Conservation (phyloP, 495 filamentous ascomycete species). For the Tuber calosporum region DNA sequence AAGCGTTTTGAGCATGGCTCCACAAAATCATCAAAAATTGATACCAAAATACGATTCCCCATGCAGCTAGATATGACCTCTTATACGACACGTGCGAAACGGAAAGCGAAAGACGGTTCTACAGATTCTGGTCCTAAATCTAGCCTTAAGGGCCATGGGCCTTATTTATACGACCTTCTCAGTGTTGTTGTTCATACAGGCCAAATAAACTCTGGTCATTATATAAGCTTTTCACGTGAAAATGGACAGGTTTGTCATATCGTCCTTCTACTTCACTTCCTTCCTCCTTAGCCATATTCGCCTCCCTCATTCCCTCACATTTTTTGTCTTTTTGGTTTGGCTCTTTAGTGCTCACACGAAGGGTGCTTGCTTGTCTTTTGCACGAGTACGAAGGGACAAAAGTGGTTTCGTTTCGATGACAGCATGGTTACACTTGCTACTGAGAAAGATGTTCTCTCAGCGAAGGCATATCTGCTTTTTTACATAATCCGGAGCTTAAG, state of each 20-base stretch:
- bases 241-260: slow-evolving; percentile 59
- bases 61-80: slow-evolving; percentile 80
- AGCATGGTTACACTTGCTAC: slow-evolving; percentile 73
- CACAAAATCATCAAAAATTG: slow-evolving; percentile 65
- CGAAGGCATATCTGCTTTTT: slow-evolving; percentile 79
- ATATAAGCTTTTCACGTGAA: slow-evolving; percentile 74
- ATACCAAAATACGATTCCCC: slow-evolving; percentile 73
- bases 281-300: neutral
- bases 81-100: slow-evolving; percentile 62
- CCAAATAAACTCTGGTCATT: slow-evolving; percentile 82
- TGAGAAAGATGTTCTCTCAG: slow-evolving; percentile 70
- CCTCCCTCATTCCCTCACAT: neutral
- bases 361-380: slow-evolving; percentile 17
- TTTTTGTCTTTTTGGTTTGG: neutral
- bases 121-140: slow-evolving; percentile 40
- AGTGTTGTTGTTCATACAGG: slow-evolving; percentile 82
- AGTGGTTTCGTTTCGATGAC: slow-evolving; percentile 93
- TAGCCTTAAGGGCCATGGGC: slow-evolving; percentile 38
- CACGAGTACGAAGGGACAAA: slow-evolving; percentile 13
- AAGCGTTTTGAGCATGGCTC: slow-evolving; percentile 74
- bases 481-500: slow-evolving; percentile 58
- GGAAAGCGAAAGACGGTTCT: slow-evolving; percentile 29
- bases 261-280: neutral
- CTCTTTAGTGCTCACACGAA: slow-evolving; percentile 17
- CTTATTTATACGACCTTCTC: slow-evolving; percentile 69